Evolutionary conservation across 2,329 filamentous ascomycete species (phyloP).

Genomic region (Penicillium sp.): DNA sequence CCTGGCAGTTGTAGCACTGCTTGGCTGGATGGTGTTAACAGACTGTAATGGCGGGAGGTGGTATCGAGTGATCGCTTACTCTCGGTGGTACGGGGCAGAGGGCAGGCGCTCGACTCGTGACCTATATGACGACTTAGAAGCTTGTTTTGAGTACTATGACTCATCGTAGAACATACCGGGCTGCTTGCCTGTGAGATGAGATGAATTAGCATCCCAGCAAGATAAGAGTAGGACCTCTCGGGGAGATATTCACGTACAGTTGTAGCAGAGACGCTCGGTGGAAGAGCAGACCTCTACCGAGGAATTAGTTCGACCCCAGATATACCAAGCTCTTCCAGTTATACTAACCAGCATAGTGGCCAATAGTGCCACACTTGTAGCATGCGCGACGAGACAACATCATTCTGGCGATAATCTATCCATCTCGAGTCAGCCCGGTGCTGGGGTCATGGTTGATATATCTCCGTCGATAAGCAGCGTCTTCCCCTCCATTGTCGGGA

Average conservation of each 20-base stretch:
- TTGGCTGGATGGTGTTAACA: conserved; percentile 54
- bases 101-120: conserved; percentile 97
- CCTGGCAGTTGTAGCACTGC: conserved; percentile 99
- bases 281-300: conserved; percentile 86
- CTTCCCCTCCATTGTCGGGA: conserved; percentile 6
- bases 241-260: conserved; percentile 58
- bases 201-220: conserved; percentile 15
- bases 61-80: conserved; percentile 43
- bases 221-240: conserved; percentile 7
- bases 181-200: conserved; percentile 35
- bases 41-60: conserved; percentile 9
- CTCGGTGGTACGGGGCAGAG: conserved; percentile 90
- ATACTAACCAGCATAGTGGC: conserved; percentile 51
- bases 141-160: conserved; percentile 8
- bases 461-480: conserved; percentile 3
- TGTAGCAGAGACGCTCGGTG: conserved; percentile 97
- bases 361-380: conserved; percentile 71
- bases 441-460: conserved; percentile 1
- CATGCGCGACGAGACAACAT: conserved; percentile 76
- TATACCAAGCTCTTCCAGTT: not conserved
- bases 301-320: conserved; percentile 8
- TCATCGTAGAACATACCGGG: conserved; percentile 32
- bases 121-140: conserved; percentile 41
- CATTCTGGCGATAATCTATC: conserved; percentile 45
- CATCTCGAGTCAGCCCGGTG: conserved; percentile 13